Evolutionary conservation across 495 filamentous ascomycete species (phyloP), one percentile per base, ranked within the genome.

Genomic region (Penicillium cataractarum): DNA sequence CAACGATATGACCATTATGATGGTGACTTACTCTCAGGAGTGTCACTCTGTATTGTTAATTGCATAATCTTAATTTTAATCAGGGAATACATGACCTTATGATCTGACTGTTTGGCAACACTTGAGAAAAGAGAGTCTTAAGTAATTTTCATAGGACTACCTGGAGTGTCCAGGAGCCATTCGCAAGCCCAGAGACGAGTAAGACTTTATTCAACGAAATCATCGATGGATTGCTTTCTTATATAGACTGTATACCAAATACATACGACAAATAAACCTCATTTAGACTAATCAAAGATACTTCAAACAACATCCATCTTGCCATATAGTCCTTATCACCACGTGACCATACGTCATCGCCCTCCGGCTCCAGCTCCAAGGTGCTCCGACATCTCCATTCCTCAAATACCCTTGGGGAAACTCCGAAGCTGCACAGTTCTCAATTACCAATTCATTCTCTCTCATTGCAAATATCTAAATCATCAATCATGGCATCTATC

Each of bases 281-380:
- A 1, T 4, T 13, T 2, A 17, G 0, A 17, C 17, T 4, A 39
- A 39, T 17, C 0, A 2, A 17, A 17, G 35, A 39, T 5, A 39
- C 15, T 39, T 17, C 6, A n/a, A 10, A 2, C 35, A 5, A 33
- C 32, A 8, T 4, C 19, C 8, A n/a, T 26, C 13, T 2, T 15
- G 12, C 27, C 10, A 4, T 17, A n/a, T 27, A 40, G 13, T 39
- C 4, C 57, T 56, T 61, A 61, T 61, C 59, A 55, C 6, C 59
- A 61, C 59, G 59, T 61, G 59, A 61, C 39, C 12, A 9, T 35
- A 61, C 59, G 59, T 61, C 59, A 61, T 61, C 19, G 0, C 6
- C 24, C 21, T 15, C 8, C 17, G 22, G 21, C 54, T 35, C 51
- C 51, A n/a, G 15, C 51, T 31, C 51, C 51, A 35, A 54, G 29